phyloP scores from a whole-genome alignment of 179 eudicot species.

The Amaranthus tricolor region DNA sequence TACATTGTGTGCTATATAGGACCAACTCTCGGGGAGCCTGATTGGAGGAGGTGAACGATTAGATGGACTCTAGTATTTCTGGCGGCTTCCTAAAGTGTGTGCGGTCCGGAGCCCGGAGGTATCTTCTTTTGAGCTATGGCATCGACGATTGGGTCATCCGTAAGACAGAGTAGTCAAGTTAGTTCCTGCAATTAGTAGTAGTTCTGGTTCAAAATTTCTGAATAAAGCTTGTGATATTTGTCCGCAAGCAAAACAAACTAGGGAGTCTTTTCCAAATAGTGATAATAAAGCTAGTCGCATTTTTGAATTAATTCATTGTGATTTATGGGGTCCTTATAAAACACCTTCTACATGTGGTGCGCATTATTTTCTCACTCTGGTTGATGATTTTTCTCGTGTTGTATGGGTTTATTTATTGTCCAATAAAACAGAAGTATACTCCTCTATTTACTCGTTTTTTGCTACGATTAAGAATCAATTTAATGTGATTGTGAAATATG shows the following conservation, averaged over 20 bases:
- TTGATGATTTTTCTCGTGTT: background rate
- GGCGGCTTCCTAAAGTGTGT: background rate
- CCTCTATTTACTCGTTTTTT: background rate
- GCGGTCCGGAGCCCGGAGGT: too few relatives aligned
- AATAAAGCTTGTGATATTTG: too few relatives aligned
- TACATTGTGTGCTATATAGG: background rate
- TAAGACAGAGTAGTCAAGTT: background rate
- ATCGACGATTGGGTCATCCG: background rate
- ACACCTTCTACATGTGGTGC: background rate
- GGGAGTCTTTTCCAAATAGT: background rate
- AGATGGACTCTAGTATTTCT: background rate
- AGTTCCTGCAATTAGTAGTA: background rate
- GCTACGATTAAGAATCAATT: background rate
- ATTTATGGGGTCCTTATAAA: background rate
- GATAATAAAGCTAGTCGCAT: background rate
- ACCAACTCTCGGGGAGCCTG: background rate
- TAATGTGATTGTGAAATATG: background rate
- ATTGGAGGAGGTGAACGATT: too few relatives aligned
- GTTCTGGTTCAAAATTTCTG: background rate
- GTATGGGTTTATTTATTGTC: background rate
- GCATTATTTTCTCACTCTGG: background rate
- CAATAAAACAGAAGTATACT: background rate
- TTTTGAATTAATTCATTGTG: background rate
- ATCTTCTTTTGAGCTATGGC: background rate
- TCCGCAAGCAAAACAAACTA: too few relatives aligned